phyloP scores from a whole-genome alignment of 1,284 basidiomycete genomes.

The Mycosarcoma maydis region DNA sequence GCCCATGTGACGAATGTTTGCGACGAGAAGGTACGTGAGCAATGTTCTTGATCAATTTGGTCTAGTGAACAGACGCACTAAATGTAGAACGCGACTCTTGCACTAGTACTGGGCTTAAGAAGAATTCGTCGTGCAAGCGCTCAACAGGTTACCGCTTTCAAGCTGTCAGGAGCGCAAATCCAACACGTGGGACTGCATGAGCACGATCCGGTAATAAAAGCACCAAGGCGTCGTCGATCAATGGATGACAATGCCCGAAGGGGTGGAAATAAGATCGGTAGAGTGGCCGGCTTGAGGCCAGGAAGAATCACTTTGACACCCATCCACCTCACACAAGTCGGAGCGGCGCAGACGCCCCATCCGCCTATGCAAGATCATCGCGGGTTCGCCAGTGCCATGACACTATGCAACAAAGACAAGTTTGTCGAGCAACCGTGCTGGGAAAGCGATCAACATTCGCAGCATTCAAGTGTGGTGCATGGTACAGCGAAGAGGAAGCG shows the following conservation, averaged over 20 bases:
- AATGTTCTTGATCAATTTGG: too few relatives aligned
- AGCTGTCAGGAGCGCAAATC: too few relatives aligned
- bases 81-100: too few relatives aligned
- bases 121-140: not conserved
- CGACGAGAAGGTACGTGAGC: slow-evolving; percentile 15
- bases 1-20: slow-evolving; percentile 12
- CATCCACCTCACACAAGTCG: too few relatives aligned
- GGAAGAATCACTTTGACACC: slow-evolving; percentile 22
- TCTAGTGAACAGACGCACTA: too few relatives aligned
- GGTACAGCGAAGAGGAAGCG: not conserved
- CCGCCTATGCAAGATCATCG: too few relatives aligned
- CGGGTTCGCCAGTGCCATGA: too few relatives aligned
- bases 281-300: slow-evolving; percentile 14
- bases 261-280: slow-evolving; percentile 22
- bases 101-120: slow-evolving; percentile 19
- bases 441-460: slow-evolving; percentile 19
- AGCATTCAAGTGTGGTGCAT: slow-evolving; percentile 12
- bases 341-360: too few relatives aligned
- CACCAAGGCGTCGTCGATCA: not conserved
- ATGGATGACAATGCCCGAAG: slow-evolving; percentile 14
- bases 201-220: not conserved
- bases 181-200: too few relatives aligned
- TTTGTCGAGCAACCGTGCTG: slow-evolving; percentile 2
- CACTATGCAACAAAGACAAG: not conserved
- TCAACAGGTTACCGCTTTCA: too few relatives aligned